These are phyloP conservation scores for Lactarius deliciosus DNA, from an alignment of 768 basidiomycete species.

Conservation along the genomic window DNA sequence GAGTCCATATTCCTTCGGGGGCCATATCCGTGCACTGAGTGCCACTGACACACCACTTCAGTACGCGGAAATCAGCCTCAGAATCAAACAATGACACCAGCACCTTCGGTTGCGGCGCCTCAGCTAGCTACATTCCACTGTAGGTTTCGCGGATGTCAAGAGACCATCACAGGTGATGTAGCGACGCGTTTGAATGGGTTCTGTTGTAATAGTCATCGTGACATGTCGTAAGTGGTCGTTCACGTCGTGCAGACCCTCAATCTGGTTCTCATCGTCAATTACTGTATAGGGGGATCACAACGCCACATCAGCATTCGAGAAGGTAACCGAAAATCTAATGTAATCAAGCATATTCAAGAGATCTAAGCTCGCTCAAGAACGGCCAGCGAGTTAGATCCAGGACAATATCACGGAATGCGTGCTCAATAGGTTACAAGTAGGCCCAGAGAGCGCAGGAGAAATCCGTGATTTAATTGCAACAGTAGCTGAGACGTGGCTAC, in stretches of 20 bases:
- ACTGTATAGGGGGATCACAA: too few species aligned
- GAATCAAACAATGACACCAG: not conserved
- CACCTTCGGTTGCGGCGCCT: not conserved
- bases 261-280: not conserved
- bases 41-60: not conserved
- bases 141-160: not conserved
- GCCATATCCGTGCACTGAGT: not conserved
- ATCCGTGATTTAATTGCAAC: too few species aligned
- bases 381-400: not conserved
- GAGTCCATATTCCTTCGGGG: not conserved
- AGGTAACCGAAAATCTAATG: too few species aligned
- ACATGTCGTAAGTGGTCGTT: not conserved
- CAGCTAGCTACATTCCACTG: not conserved
- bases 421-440: too few species aligned
- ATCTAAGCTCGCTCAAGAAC: too few species aligned
- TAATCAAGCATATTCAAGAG: too few species aligned
- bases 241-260: not conserved
- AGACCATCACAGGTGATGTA: not conserved
- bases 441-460: too few species aligned
- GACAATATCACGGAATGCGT: not conserved
- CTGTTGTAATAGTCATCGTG: not conserved
- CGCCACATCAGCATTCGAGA: too few species aligned
- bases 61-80: not conserved
- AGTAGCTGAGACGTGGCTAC: too few species aligned
- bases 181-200: constrained; percentile 3